Base-by-base conservation (phyloP, 192 early-diverging fungal genomes). In the Entomortierella chlamydospora region DNA sequence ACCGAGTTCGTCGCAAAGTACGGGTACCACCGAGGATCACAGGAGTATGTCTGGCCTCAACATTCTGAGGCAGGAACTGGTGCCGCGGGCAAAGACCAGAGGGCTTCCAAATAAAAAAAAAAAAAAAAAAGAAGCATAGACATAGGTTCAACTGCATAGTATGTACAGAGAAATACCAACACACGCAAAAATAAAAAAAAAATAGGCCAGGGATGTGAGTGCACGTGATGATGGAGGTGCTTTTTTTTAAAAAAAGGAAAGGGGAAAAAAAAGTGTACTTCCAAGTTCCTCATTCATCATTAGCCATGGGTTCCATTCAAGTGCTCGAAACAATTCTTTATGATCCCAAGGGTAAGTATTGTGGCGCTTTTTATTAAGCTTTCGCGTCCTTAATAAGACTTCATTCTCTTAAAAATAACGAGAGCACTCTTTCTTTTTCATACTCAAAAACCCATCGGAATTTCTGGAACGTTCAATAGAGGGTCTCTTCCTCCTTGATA, bases 1-100 rank as follows among this genome's bases (percentile, higher is more conserved):
- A 86, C 90, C 52, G 91, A 91, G 52, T 99, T 95, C 82, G 85
- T 95, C 26, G 72, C 82, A 64, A 90, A 86, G 58, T 81, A 85
- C 67, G 89, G 87, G 2, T 84, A 84, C 64, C 82, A 70, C 11
- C 68, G 81, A 23, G 47, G 62, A 17, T 17, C 57, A 0, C 69
- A 85, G 49, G 81, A 76, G 30, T 89, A 89, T 65, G 56, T 83
- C 11, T 89, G 87, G 87, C 84, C 87, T 0, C 57, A 70, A 42
- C 68, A 70, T 39, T 70, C 76, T 7, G 76, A 66, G 51, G 56
- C 68, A 0, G 55, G 73, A 8, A 52, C 31, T n/a, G 60, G 43
- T 15, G 72, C 66, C 13, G 34, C 60, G 10, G 76, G 76, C 26
- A 63, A 79, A 50, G 76, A 79, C 5, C 76, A 79, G 26, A 70